Evolutionary conservation across 2,329 filamentous ascomycete species (phyloP).

Genomic region (Pseudomassariella vexata): DNA sequence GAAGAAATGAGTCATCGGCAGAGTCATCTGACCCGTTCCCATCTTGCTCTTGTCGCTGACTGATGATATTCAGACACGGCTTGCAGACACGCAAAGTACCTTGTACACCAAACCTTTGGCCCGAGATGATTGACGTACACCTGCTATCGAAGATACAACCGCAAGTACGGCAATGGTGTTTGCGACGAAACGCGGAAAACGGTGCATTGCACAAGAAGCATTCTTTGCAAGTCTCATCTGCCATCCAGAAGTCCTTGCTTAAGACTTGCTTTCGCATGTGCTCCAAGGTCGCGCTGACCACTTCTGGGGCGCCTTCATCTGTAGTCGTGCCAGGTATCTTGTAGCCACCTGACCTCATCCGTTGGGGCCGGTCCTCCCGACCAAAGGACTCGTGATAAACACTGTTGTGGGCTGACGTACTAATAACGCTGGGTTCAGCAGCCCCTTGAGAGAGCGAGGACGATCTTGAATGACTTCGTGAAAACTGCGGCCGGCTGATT

Average conservation of each 20-base stretch:
- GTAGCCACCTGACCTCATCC: slow-evolving; percentile 38
- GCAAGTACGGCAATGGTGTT: slow-evolving; percentile 92
- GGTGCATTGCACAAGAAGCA: slow-evolving; percentile 88
- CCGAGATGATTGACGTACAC: slow-evolving; percentile 87
- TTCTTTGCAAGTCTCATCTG: slow-evolving; percentile 95
- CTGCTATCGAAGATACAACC: slow-evolving; percentile 99
- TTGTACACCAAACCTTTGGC: slow-evolving; percentile 79
- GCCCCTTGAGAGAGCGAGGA: slow-evolving; percentile 54
- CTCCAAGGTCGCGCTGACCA: slow-evolving; percentile 55
- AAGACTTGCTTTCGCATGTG: slow-evolving; percentile 82
- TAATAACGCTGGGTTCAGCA: slow-evolving; percentile 51
- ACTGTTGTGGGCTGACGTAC: slow-evolving; percentile 52
- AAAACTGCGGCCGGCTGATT: slow-evolving; percentile 42
- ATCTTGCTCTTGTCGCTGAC: slow-evolving; percentile 84
- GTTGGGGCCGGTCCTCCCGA: slow-evolving; percentile 37
- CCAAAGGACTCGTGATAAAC: slow-evolving; percentile 52
- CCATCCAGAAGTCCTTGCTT: slow-evolving; percentile 98
- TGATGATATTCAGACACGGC: slow-evolving; percentile 85
- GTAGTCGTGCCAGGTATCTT: slow-evolving; percentile 52
- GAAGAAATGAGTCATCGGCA: slow-evolving; percentile 65
- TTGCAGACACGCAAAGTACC: slow-evolving; percentile 87
- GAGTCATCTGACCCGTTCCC: slow-evolving; percentile 84
- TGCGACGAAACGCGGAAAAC: slow-evolving; percentile 90
- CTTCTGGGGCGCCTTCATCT: slow-evolving; percentile 51
- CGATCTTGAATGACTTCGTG: slow-evolving; percentile 44